These are phyloP conservation scores for Panellus pusillus DNA, from an alignment of 768 basidiomycete species.

Conservation along the genomic window DNA sequence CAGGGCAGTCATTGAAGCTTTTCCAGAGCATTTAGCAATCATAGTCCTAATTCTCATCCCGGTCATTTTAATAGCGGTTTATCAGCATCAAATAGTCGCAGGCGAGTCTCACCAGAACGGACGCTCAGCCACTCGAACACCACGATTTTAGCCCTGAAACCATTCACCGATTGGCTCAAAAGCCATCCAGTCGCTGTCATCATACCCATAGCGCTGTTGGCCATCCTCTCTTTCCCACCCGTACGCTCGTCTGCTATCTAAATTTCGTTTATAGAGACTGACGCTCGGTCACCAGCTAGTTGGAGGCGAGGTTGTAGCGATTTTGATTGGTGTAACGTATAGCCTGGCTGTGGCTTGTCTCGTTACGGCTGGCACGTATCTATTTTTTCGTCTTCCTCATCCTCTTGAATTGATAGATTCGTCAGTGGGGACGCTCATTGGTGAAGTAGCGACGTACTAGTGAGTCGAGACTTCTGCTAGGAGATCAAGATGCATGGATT, in stretches of 20 bases:
- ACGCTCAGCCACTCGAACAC: too few species aligned
- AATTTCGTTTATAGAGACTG: slow-evolving; percentile 61
- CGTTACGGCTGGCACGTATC: slow-evolving; percentile 42
- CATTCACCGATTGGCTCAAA: not conserved
- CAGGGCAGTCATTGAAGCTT: not conserved
- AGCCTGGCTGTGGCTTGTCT: slow-evolving; percentile 37
- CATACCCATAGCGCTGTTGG: slow-evolving; percentile 58
- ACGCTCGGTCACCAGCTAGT: slow-evolving; percentile 56
- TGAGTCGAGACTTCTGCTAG: too few species aligned
- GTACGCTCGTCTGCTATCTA: slow-evolving; percentile 30
- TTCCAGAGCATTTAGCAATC: slow-evolving; percentile 26
- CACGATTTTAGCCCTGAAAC: not conserved
- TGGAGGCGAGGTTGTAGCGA: slow-evolving; percentile 39
- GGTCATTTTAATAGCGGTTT: slow-evolving; percentile 38
- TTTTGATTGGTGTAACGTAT: slow-evolving; percentile 3
- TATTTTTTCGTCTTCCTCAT: not conserved
- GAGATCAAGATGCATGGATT: too few species aligned
- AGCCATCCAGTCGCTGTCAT: slow-evolving; percentile 46
- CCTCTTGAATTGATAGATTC: not conserved
- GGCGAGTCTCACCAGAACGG: slow-evolving; percentile 21
- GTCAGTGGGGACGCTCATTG: too few species aligned
- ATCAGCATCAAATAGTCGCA: slow-evolving; percentile 48
- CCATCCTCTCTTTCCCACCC: slow-evolving; percentile 37
- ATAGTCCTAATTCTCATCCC: slow-evolving; percentile 33
- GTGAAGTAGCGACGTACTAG: too few species aligned